Evolutionary conservation across 1,284 basidiomycete species (phyloP), one percentile per base, ranked within the genome.

Genomic region (Apiotrichum gracile): DNA sequence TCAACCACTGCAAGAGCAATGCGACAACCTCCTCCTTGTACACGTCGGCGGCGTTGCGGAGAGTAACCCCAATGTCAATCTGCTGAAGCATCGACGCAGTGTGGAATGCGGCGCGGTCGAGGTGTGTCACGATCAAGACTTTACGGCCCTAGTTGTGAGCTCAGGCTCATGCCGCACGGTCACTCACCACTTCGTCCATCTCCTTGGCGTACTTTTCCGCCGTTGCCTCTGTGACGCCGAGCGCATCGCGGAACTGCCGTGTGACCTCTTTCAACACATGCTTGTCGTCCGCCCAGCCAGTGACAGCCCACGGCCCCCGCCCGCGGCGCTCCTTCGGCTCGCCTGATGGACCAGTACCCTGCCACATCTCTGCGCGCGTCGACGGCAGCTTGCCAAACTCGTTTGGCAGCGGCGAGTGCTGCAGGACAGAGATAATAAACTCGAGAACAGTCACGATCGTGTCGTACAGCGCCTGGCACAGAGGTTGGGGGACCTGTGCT

Each of bases 221-320:
- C 16, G 54, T 54, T 26, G 69, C 65, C 63, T 61, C 65, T 1
- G 21, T 82, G 72, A 51, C 81, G 78, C 53, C 81, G 79, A 9
- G 83, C 82, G 55, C 81, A 54, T 88, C 87, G 44, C 80, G 78
- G 7, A 96, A 77, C 53, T 93, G 82, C 59, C 87, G 83, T 51
- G 87, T 87, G 52, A 97, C 85, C 67, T 97, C 91, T 49, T 87
- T 85, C 64, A 88, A 89, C 2, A 90, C 92, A 73, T 97, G 96
- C 64, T 92, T 96, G 73, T 99, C 96, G 75, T 97, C 94, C 72
- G 96, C 93, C 92, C 92, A 97, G 2, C 97, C 76, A 19, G 96
- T 79, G 50, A 97, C 82, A 22, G 87, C 85, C 73, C 85, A 94
- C 31, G 87, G 82, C 58, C 93, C 86, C 60, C 83, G 84, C 14